phyloP scores from a whole-genome alignment of 306 rosid genomes.

The Dryas alaskensis region DNA sequence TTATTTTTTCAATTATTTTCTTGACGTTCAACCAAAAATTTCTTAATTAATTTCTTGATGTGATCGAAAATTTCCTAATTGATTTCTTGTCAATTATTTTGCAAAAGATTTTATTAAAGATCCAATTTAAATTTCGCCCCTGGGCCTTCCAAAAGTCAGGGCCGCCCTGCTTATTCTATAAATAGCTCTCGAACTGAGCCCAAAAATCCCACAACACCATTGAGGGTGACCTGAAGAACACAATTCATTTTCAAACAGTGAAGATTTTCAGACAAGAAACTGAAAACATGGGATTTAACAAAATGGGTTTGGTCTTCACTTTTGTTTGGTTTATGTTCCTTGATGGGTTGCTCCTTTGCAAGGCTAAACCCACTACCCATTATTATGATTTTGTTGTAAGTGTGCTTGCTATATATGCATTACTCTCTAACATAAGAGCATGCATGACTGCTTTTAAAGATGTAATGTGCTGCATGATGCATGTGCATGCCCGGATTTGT shows the following conservation, averaged over 20 bases:
- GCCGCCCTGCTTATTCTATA: neutral
- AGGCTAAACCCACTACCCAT: neutral
- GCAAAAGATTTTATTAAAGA: too few relatives aligned
- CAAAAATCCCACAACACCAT: neutral
- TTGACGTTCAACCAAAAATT: too few relatives aligned
- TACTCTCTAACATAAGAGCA: too few relatives aligned
- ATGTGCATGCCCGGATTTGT: neutral
- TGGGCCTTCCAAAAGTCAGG: too few relatives aligned
- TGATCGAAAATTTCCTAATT: too few relatives aligned
- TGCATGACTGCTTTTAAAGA: too few relatives aligned
- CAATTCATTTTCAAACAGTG: neutral
- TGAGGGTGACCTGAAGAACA: slow-evolving; percentile 18
- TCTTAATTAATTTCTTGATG: too few relatives aligned
- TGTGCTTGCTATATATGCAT: neutral
- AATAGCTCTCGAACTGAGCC: neutral
- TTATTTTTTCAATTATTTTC: too few relatives aligned
- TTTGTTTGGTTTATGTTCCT: slow-evolving; percentile 3
- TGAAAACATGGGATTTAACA: neutral
- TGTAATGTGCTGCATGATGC: too few relatives aligned
- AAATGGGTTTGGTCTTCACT: neutral
- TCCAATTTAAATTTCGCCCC: too few relatives aligned
- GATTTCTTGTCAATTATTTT: too few relatives aligned
- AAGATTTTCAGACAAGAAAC: neutral
- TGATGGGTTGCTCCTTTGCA: neutral
- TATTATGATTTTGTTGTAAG: slow-evolving; percentile 14